These are phyloP conservation scores for Cercospora nicotianae DNA, from an alignment of 2,329 filamentous ascomycete genomes.

Conservation along the genomic window DNA sequence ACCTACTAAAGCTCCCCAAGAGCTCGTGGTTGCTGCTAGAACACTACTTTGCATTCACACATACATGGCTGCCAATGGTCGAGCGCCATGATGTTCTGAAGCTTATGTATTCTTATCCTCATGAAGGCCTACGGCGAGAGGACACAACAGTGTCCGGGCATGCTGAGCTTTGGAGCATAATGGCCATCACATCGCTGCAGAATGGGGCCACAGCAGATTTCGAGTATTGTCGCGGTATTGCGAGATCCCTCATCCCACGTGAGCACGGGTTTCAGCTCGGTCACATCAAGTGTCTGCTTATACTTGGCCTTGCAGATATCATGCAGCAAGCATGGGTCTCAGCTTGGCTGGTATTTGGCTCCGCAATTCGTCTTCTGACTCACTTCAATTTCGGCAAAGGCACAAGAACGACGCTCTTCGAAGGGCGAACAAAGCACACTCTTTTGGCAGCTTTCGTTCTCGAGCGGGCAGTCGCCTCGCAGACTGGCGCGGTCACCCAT, in stretches of 20 bases:
- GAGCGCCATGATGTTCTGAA: conserved; percentile 65
- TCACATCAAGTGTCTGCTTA: conserved; percentile 46
- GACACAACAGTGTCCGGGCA: conserved; percentile 40
- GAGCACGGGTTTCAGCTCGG: conserved; percentile 39
- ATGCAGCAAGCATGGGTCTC: conserved; percentile 56
- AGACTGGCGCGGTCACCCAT: conserved; percentile 53
- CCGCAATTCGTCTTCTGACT: conserved; percentile 58
- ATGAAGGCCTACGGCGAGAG: conserved; percentile 42
- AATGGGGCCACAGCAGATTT: conserved; percentile 3
- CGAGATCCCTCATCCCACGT: conserved; percentile 25
- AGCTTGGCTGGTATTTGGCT: conserved; percentile 66
- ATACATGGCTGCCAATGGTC: conserved; percentile 73
- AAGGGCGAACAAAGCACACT: conserved; percentile 42
- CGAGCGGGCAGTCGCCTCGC: conserved; percentile 58
- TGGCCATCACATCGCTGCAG: conserved; percentile 36
- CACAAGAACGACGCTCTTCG: conserved; percentile 16
- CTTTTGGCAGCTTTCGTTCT: conserved; percentile 62
- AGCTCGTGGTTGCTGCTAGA: conserved; percentile 65
- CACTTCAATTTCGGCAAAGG: conserved; percentile 31
- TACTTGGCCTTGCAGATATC: conserved; percentile 63
- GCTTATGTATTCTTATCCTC: conserved; percentile 56
- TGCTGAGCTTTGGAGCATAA: conserved; percentile 49
- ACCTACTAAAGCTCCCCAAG: conserved; percentile 45
- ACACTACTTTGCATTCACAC: conserved; percentile 72
- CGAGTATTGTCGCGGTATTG: conserved; percentile 17